These are phyloP conservation scores for Puccinia novopanici DNA, from an alignment of 1,284 basidiomycete species.

Conservation along the genomic window DNA sequence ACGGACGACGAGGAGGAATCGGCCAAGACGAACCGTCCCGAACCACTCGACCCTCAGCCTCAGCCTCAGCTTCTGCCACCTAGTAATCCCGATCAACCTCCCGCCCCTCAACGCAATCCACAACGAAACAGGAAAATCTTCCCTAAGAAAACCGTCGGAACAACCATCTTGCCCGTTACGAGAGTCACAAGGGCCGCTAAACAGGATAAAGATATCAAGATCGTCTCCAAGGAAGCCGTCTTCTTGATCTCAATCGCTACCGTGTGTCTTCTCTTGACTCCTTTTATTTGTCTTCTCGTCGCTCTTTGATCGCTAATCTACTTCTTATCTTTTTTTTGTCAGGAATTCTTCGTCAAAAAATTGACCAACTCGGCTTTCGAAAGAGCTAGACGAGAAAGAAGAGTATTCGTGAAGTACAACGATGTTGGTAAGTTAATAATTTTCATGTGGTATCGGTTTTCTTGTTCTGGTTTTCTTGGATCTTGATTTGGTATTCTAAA, in stretches of 20 bases:
- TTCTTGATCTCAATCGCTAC: conserved; percentile 47
- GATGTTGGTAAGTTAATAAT: conserved; percentile 41
- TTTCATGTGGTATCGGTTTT: background rate
- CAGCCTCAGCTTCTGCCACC: no score
- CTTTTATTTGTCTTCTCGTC: no score
- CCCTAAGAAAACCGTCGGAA: conserved; percentile 63
- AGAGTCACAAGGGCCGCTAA: conserved; percentile 38
- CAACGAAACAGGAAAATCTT: conserved; percentile 2
- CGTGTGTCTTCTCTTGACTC: conserved; percentile 14
- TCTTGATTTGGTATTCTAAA: background rate
- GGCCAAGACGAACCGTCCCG: conserved; percentile 69
- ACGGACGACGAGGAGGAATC: conserved; percentile 66
- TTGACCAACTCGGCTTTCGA: conserved; percentile 43
- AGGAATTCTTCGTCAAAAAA: conserved; percentile 49
- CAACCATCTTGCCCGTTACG: conserved; percentile 26
- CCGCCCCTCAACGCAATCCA: background rate
- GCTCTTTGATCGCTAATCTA: background rate
- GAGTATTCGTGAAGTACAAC: conserved; percentile 47
- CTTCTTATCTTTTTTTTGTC: background rate
- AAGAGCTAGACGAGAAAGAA: conserved; percentile 31
- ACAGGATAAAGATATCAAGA: conserved; percentile 52
- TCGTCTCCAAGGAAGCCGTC: conserved; percentile 35
- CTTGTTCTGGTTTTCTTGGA: background rate
- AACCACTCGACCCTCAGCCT: conserved; percentile 50
- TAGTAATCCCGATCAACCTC: background rate